Evolutionary conservation across 768 basidiomycete species (phyloP).

Genomic region (Lactarius deliciosus): DNA sequence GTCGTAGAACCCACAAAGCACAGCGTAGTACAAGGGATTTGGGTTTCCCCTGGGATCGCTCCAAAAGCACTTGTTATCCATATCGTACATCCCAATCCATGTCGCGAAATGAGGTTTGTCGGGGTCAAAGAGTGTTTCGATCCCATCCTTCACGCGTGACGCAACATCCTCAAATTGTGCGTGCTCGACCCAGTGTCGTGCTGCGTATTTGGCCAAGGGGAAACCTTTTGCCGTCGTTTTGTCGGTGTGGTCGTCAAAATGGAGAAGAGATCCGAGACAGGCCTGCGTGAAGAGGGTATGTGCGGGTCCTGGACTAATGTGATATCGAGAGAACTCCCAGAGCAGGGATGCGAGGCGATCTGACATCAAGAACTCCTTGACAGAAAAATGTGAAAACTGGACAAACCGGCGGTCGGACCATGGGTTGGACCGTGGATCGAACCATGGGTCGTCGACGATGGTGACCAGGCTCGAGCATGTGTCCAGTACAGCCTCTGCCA

Average conservation of each 20-base stretch:
- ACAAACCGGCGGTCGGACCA: too few species aligned
- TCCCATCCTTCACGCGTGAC: not conserved
- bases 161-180: not conserved
- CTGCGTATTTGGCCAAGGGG: not conserved
- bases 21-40: not conserved
- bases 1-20: not conserved
- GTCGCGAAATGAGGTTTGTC: not conserved
- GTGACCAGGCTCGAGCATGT: too few species aligned
- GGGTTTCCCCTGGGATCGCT: too few species aligned
- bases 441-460: too few species aligned
- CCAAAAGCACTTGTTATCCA: not conserved
- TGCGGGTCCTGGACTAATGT: too few species aligned
- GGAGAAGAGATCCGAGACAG: not conserved
- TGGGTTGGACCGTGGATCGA: too few species aligned
- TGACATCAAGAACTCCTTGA: too few species aligned
- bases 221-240: accelerated
- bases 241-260: not conserved
- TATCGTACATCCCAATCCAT: not conserved
- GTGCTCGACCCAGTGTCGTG: not conserved
- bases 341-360: too few species aligned
- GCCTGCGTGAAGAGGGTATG: too few species aligned
- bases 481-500: too few species aligned
- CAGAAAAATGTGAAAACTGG: too few species aligned
- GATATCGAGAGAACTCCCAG: too few species aligned
- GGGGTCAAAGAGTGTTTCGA: not conserved